Conservation (phyloP, 2,329 filamentous ascomycete genomes). For the Setomelanomma holmii region DNA sequence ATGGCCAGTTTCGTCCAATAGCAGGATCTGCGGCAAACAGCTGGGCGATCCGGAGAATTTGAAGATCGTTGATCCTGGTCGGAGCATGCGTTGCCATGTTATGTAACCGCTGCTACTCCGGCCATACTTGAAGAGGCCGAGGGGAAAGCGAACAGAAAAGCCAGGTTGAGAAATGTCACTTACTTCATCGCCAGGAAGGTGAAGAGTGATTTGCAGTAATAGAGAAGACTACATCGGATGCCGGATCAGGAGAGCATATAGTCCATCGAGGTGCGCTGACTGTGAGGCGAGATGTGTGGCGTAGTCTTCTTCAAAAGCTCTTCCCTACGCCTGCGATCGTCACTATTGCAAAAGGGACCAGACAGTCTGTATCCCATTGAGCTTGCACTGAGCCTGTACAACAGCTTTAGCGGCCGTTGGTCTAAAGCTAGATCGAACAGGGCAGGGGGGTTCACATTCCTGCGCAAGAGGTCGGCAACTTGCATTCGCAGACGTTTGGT, state of each 20-base stretch:
- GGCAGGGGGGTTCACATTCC: neutral
- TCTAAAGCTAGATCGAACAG: neutral
- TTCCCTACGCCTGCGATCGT: neutral
- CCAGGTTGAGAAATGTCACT: neutral
- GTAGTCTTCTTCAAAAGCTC: too few species aligned
- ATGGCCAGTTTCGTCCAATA: conserved; percentile 13
- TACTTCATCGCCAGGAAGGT: too few species aligned
- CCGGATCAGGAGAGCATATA: too few species aligned
- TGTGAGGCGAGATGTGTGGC: too few species aligned
- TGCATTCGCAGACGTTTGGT: conserved; percentile 7
- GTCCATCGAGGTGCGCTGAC: too few species aligned
- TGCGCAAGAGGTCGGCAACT: neutral
- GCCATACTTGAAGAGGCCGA: conserved; percentile 10
- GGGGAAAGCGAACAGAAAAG: conserved; percentile 22
- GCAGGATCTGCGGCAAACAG: conserved; percentile 17
- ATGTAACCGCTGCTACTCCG: conserved; percentile 36
- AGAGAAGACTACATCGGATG: too few species aligned
- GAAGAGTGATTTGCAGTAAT: too few species aligned
- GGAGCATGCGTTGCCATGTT: conserved; percentile 19
- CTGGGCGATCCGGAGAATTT: conserved; percentile 25
- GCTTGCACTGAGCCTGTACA: neutral
- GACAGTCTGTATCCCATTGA: neutral
- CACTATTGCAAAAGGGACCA: conserved; percentile 3
- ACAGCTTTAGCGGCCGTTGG: neutral
- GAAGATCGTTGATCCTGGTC: conserved; percentile 19